Conservation (phyloP, 768 basidiomycete genomes). For the Galerina marginata region DNA sequence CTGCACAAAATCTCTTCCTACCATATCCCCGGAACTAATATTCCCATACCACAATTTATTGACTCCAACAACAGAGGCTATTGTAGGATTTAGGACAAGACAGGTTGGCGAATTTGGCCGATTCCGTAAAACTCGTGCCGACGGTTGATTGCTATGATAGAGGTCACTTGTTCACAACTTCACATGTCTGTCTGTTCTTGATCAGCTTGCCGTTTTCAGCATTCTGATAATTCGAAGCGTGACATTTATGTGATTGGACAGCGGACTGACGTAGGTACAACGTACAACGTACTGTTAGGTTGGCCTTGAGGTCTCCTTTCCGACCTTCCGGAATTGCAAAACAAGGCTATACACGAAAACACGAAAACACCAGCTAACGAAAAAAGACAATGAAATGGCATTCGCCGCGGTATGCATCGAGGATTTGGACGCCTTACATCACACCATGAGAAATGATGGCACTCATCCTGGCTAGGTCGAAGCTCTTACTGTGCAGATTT, state of each 20-base stretch:
- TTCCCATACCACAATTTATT: slow-evolving; percentile 15
- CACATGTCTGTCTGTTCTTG: slow-evolving; percentile 11
- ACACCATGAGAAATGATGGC: slow-evolving; percentile 7
- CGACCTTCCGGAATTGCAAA: not conserved
- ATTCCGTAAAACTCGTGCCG: slow-evolving; percentile 24
- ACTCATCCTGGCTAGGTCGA: not conserved
- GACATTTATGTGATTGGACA: slow-evolving; percentile 4
- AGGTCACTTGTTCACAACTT: not conserved
- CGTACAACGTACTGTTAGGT: not conserved
- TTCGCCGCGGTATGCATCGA: slow-evolving; percentile 7
- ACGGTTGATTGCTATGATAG: slow-evolving; percentile 8
- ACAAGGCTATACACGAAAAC: not conserved
- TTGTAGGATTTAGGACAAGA: not conserved
- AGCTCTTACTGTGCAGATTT: not conserved
- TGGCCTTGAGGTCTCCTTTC: not conserved
- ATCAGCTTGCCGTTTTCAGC: slow-evolving; percentile 3
- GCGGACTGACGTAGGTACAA: slow-evolving; percentile 1
- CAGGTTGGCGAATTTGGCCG: slow-evolving; percentile 15
- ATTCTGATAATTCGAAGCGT: slow-evolving; percentile 1
- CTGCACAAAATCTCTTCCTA: slow-evolving; percentile 21
- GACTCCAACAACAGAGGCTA: not conserved
- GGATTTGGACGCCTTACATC: slow-evolving; percentile 3
- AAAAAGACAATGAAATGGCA: not conserved
- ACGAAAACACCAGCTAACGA: not conserved
- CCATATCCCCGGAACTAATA: slow-evolving; percentile 27